Base-by-base conservation (phyloP, 179 eudicot species). In the Actinidia chinensis region DNA sequence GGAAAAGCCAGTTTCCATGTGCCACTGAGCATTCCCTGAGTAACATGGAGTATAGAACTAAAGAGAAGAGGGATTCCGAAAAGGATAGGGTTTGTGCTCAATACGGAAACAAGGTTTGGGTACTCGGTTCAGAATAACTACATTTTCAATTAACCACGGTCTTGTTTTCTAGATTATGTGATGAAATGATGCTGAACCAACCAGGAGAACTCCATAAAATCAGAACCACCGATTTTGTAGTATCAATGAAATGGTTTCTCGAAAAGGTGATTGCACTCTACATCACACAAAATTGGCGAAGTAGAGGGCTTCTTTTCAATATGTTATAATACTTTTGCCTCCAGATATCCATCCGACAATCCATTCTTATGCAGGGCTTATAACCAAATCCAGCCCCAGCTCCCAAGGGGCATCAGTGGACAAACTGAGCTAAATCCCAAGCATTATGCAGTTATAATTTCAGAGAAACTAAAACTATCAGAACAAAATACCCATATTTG, bases 11-110 rank as follows among this genome's bases (percentile, higher is more conserved):
- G 80, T 67, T 88, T 84, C 98, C 97, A 93, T 2, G 77, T 85
- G 74, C 87, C 86, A 6, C 88, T 91, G 78, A 95, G 91, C 94
- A 89, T 89, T 79, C 92, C 99, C 74, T 82, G 88, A 71, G 81
- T 85, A 7, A 64, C 68, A 77, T 61, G 28, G n/a, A n/a, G n/a
- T n/a, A n/a, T n/a, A n/a, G n/a, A n/a, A n/a, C 17, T 76, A 48
- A 48, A 84, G 78, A 15, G 58, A 52, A 25, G 85, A 88, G 47
- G 81, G 79, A 67, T 87, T 81, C 63, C 84, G 85, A 78, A 77
- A 52, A 52, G 46, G 63, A 75, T 80, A 61, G 88, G 85, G 28
- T 59, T 76, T 22, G 84, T 71, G 83, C 91, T 88, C 18, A 87
- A 82, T 56, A 75, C 55, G 15, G 96, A 90, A 70, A 82, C 66